Evolutionary conservation across 1,284 basidiomycete species (phyloP), one percentile per base, ranked within the genome.

Genomic region (Cryptococcus deneoformans): DNA sequence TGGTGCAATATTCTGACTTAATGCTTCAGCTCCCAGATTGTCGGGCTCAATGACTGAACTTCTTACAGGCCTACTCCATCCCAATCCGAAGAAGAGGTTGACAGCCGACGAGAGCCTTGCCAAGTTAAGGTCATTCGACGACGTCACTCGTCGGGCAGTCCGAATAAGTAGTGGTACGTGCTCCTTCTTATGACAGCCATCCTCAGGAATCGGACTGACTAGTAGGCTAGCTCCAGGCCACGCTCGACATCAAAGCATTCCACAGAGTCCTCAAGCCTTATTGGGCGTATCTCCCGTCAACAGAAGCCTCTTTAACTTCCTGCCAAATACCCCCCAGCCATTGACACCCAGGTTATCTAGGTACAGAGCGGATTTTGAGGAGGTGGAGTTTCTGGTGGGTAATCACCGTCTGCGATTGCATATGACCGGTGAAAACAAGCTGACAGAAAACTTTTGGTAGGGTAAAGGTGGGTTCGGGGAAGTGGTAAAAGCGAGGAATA

Each of bases 381-480:
- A 79, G 56, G 75, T 79, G 10, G 78, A 79, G 53, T 77, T 73
- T 39, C 53, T 79, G 16, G 73, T 72, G 44, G 59, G 70, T 66
- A 12, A 0, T 3, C 29, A 29, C 5, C 3, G 29, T 29, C 29
- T 11, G 16, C n/a, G n/a, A 5, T 14, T 35, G 14, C 10, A 7
- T 16, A 44, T n/a, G 14, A 14, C 11, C 10, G 24, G 16, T 44
- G 24, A 37, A 8, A 37, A 9, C 4, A 39, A 8, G 11, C 36
- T 44, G 12, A 42, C 11, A 12, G 8, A 14, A 1, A 43, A 29
- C 29, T 7, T 6, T 5, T 34, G 9, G 2, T 60, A 90, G 88
- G 93, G 94, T 1, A 89, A 88, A 71, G 93, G 93, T 0, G 92
- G 89, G 0, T 98, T 94, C 72, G 92, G 93, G 0, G 89, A 90